Evolutionary conservation across 1,284 basidiomycete genomes (phyloP), one percentile per base, ranked within the genome.

Genomic region (Heterobasidion occidentale): DNA sequence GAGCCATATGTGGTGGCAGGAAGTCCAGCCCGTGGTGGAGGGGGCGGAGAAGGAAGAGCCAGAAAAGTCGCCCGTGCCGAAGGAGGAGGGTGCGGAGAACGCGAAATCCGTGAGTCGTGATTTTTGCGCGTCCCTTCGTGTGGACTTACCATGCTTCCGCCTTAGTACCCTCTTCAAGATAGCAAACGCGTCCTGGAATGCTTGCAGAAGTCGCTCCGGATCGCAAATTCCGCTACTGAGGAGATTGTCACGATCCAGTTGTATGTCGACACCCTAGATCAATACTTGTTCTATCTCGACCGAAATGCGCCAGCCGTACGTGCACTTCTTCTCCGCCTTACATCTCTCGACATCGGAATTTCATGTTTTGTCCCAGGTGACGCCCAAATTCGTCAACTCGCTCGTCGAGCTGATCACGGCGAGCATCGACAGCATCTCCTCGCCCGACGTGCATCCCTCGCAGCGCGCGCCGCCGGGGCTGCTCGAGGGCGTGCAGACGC

Each of bases 1-100:
- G 2, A 95, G 92, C 68, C 94, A 98, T 74, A 74, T 97, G 66
- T 97, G 94, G 93, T 98, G 94, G 94, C 94, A 98, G 69, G 88
- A 90, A 60, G 66, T 56, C 8, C 58, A 62, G 20, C 63, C 62
- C 46, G 54, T 61, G 1, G 77, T 77, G 52, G 68, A 64, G 9
- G 55, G 48, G 14, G 59, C 54, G 14, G 59, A 55, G 2, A 35
- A 38, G 4, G 71, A 51, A 1, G 66, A 60, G n/a, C 65, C 62
- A 7, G 65, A 70, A 47, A 70, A 73, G 60, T 59, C 77, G 61
- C 67, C 74, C 20, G 69, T 73, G 20, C 63, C 71, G 19, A 78
- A 78, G 55, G 77, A 78, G 7, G 77, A 76, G 2, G 73, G 70
- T 15, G 65, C 68, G n/a, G 78, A 80, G 61, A 70, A 60, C 56